Base-by-base conservation (phyloP, 495 filamentous ascomycete species). In the Chaetomium tenue region DNA sequence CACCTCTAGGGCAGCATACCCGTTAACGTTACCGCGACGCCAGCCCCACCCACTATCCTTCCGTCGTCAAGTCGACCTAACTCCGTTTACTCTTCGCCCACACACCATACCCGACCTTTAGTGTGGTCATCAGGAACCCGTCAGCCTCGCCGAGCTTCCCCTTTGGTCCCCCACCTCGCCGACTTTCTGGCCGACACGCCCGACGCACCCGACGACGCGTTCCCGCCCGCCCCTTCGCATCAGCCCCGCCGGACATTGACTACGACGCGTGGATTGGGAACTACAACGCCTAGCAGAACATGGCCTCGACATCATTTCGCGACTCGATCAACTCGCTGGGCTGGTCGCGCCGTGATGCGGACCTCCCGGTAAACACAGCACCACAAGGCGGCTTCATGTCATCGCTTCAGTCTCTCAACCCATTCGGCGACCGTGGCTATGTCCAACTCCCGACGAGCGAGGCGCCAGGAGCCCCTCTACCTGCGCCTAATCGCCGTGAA, bases 311-410 rank as follows among this genome's bases (percentile, higher is more conserved):
- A 63, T 90, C 91, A 11, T 98, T 98, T 78, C 85, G 92, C 65
- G 90, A 96, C 74, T 93, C 89, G 25, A 91, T 98, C 84, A 96
- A 92, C 80, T 92, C 91, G 40, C 79, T 98, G 65, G 94, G 94
- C 28, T 98, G 94, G 94, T 89, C 91, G 70, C 89, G 94, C 58
- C 86, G 94, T 70, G 90, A 94, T 51, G 79, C 85, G 59, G 91
- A 95, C 70, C 73, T 89, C 33, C 90, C 92, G 60, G 89, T 88
- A 65, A 90, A 85, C 76, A 96, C 92, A 50, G 78, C 87, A 58
- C 81, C 87, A 60, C 83, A 86, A 64, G 87, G 86, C 61, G 86
- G 92, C 23, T 82, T 98, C 26, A 73, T 96, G 42, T 91, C 90
- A 44, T 89, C 87, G 68, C 80, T 98, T 67, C 87, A 91, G 76